Conservation (phyloP, 2,329 filamentous ascomycete genomes). For the Fusarium nanum region DNA sequence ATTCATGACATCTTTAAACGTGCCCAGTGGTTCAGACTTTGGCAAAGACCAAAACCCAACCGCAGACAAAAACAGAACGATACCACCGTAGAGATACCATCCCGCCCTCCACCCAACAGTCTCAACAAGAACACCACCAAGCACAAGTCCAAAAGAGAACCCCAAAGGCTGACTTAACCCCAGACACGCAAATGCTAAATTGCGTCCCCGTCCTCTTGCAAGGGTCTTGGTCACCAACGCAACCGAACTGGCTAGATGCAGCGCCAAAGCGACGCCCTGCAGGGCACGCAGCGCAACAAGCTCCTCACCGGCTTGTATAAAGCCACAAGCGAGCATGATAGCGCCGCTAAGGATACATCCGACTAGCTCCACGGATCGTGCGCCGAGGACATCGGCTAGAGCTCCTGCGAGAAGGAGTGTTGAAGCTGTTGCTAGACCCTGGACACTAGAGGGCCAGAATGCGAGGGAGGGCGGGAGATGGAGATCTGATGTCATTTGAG, state of each 20-base stretch:
- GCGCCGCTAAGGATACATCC: constrained; percentile 49
- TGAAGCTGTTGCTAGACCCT: constrained; percentile 51
- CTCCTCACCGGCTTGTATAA: constrained; percentile 48
- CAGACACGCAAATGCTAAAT: constrained; percentile 57
- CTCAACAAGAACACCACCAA: constrained; percentile 61
- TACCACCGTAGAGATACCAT: constrained; percentile 56
- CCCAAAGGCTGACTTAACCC: constrained; percentile 61
- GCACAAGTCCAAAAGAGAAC: constrained; percentile 62
- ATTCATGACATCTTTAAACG: constrained; percentile 38
- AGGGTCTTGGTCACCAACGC: constrained; percentile 51
- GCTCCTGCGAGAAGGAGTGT: constrained; percentile 54
- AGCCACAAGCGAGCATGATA: constrained; percentile 50
- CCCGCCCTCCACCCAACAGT: constrained; percentile 60
- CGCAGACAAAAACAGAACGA: constrained; percentile 52
- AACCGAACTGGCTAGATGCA: constrained; percentile 53
- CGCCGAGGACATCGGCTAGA: constrained; percentile 54
- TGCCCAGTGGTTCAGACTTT: constrained; percentile 39
- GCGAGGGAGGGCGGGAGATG: constrained; percentile 49
- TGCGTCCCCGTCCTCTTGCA: constrained; percentile 50
- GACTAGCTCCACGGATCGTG: constrained; percentile 48
- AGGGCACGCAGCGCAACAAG: constrained; percentile 55
- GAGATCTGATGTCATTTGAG: constrained; percentile 55
- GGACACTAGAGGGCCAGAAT: constrained; percentile 56
- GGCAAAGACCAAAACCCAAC: constrained; percentile 54
- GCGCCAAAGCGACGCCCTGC: constrained; percentile 53